phyloP scores from a whole-genome alignment of 495 filamentous ascomycete genomes.

The Lichenothelia convexa region DNA sequence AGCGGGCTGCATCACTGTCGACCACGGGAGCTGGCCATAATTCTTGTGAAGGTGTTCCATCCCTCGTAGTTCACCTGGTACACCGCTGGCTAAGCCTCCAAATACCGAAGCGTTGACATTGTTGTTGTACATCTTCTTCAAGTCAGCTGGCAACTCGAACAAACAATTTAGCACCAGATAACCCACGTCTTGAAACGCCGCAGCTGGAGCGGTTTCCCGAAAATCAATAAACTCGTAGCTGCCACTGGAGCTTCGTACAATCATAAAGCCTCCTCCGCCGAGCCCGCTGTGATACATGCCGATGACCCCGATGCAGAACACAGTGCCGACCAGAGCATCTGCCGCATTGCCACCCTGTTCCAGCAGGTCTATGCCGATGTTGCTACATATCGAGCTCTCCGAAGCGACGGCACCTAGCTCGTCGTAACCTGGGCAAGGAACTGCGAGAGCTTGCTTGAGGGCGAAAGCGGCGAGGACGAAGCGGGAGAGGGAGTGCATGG shows the following conservation, averaged over 20 bases:
- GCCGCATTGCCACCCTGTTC: slow-evolving; percentile 21
- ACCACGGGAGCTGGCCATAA: slow-evolving; percentile 55
- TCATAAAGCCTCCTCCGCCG: slow-evolving; percentile 77
- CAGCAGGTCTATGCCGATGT: slow-evolving; percentile 55
- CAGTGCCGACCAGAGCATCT: slow-evolving; percentile 22
- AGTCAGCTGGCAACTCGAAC: too few species aligned
- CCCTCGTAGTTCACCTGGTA: slow-evolving; percentile 70
- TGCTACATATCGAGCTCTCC: slow-evolving; percentile 57
- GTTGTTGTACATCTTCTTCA: slow-evolving; percentile 70
- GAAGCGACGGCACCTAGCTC: slow-evolving; percentile 54
- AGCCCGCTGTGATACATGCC: slow-evolving; percentile 58
- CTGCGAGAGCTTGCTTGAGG: slow-evolving; percentile 6
- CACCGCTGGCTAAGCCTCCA: slow-evolving; percentile 55
- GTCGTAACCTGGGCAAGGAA: background rate
- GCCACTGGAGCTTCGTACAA: slow-evolving; percentile 46
- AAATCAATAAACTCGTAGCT: slow-evolving; percentile 67
- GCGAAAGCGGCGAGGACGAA: slow-evolving; percentile 8
- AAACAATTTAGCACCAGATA: too few species aligned
- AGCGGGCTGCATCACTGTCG: slow-evolving; percentile 48
- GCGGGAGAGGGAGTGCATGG: background rate
- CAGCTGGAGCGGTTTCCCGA: slow-evolving; percentile 65
- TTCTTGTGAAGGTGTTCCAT: slow-evolving; percentile 56
- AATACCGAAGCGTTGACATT: slow-evolving; percentile 29
- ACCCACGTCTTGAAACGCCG: slow-evolving; percentile 51
- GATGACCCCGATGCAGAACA: slow-evolving; percentile 21